Percentiles rank a stretch among this genome's conserved stretches.
Evolutionary conservation across 176 grass and related monocot species (phyloP).

Genomic region (Zea luxurians): DNA sequence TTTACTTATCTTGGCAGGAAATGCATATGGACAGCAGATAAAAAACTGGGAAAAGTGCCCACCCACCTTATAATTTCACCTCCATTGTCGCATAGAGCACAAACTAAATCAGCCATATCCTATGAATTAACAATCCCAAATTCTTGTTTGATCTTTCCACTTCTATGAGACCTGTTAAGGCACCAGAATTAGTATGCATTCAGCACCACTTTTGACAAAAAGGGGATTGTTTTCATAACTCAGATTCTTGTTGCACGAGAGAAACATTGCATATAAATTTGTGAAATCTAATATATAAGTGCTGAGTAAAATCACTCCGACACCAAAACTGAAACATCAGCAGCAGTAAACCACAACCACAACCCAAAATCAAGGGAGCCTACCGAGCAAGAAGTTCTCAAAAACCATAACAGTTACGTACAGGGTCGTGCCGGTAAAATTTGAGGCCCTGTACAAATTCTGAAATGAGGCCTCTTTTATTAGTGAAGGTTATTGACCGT

Average conservation of each 20-base stretch:
- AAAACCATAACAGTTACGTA: background rate
- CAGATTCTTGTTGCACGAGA: background rate
- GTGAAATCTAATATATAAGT: background rate
- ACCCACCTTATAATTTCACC: slow-evolving; percentile 58
- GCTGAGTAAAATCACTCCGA: background rate
- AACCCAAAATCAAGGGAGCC: background rate
- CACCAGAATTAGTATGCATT: slow-evolving; percentile 18
- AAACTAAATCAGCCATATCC: slow-evolving; percentile 56
- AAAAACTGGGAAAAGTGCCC: slow-evolving; percentile 4
- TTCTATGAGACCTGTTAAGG: slow-evolving; percentile 29
- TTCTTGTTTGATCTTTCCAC: slow-evolving; percentile 11
- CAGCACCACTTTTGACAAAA: slow-evolving; percentile 5
- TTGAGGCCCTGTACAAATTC: too few relatives aligned
- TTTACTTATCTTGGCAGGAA: background rate
- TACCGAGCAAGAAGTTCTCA: background rate
- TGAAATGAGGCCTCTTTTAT: too few relatives aligned
- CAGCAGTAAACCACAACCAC: background rate
- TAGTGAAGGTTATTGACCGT: too few relatives aligned
- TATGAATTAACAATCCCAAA: slow-evolving; percentile 18
- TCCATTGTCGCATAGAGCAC: slow-evolving; percentile 70
- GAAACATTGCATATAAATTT: background rate
- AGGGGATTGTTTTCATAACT: background rate
- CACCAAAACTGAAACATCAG: background rate
- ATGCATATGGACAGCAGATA: background rate
- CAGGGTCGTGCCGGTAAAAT: too few relatives aligned